Evolutionary conservation across 2,329 filamentous ascomycete genomes (phyloP).

Genomic region (Myotisia sp.): DNA sequence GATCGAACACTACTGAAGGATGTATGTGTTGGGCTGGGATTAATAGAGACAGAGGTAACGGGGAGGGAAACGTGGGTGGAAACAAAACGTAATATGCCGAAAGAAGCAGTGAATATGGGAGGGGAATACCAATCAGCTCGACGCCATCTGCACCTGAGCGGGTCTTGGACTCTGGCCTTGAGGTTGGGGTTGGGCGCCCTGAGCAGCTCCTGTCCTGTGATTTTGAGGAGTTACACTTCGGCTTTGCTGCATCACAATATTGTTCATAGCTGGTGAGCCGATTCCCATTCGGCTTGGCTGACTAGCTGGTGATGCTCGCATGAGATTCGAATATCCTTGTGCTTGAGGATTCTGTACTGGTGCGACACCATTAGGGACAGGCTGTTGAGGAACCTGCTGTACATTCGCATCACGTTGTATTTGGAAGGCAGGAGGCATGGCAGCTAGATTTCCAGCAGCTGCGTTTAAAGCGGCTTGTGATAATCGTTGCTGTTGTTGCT

Average conservation of each 20-base stretch:
- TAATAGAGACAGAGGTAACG: neutral
- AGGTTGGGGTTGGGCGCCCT: conserved; percentile 17
- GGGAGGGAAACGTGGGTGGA: neutral
- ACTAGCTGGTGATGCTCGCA: conserved; percentile 36
- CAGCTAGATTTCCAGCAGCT: conserved; percentile 34
- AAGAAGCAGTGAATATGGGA: neutral
- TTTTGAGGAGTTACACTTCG: conserved; percentile 34
- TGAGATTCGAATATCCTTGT: conserved; percentile 40
- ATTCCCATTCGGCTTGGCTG: conserved; percentile 25
- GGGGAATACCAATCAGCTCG: conserved; percentile 16
- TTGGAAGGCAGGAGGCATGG: conserved; percentile 28
- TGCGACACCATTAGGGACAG: conserved; percentile 21
- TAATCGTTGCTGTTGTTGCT: conserved; percentile 32
- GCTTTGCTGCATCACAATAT: conserved; percentile 28
- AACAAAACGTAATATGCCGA: neutral
- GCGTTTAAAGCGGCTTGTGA: conserved; percentile 41
- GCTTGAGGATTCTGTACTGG: conserved; percentile 34
- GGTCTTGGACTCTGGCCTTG: conserved; percentile 24
- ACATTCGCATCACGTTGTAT: conserved; percentile 25
- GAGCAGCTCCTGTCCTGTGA: conserved; percentile 32
- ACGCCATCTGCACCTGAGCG: conserved; percentile 28
- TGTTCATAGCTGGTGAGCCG: conserved; percentile 33
- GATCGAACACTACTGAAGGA: neutral
- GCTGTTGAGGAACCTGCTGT: conserved; percentile 19
- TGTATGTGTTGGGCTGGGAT: neutral